Conservation (phyloP, 2,329 filamentous ascomycete species). For the Massarina eburnea region DNA sequence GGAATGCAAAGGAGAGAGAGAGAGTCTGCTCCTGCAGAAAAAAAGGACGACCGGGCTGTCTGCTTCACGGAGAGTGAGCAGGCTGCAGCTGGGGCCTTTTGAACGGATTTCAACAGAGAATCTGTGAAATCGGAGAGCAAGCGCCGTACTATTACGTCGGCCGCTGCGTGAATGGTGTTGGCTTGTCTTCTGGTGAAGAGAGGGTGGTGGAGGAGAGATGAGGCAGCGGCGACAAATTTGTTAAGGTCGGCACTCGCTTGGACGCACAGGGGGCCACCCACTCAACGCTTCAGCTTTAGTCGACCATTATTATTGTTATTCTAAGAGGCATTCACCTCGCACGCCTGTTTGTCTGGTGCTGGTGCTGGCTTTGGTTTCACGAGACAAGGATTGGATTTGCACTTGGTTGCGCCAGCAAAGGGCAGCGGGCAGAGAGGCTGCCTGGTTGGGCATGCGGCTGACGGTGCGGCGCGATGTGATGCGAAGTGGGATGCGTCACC, state of each 20-base stretch:
- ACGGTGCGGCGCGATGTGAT: too few species aligned
- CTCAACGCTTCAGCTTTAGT: too few species aligned
- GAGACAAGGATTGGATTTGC: neutral
- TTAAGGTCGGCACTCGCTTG: neutral
- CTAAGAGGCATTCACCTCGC: too few species aligned
- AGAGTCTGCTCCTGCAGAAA: slow-evolving; percentile 22
- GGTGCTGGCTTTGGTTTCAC: neutral
- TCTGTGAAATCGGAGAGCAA: slow-evolving; percentile 42
- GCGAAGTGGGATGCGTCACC: too few species aligned
- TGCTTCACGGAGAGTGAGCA: slow-evolving; percentile 36
- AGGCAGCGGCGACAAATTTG: slow-evolving; percentile 1
- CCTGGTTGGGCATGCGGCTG: too few species aligned
- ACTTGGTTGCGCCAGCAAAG: too few species aligned
- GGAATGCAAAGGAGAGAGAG: slow-evolving; percentile 25
- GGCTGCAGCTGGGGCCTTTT: slow-evolving; percentile 34
- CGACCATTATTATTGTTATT: too few species aligned
- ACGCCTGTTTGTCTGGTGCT: too few species aligned
- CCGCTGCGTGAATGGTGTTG: slow-evolving; percentile 34
- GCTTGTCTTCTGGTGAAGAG: slow-evolving; percentile 40
- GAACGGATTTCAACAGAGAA: slow-evolving; percentile 41
- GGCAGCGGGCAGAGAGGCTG: too few species aligned
- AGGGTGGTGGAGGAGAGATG: slow-evolving; percentile 15
- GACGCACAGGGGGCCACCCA: neutral
- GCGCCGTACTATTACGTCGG: slow-evolving; percentile 36
- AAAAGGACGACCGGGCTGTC: slow-evolving; percentile 38